These are phyloP conservation scores for Trebouxiophyceae sp. DNA, from an alignment of 163 green algal species.

Conservation along the genomic window DNA sequence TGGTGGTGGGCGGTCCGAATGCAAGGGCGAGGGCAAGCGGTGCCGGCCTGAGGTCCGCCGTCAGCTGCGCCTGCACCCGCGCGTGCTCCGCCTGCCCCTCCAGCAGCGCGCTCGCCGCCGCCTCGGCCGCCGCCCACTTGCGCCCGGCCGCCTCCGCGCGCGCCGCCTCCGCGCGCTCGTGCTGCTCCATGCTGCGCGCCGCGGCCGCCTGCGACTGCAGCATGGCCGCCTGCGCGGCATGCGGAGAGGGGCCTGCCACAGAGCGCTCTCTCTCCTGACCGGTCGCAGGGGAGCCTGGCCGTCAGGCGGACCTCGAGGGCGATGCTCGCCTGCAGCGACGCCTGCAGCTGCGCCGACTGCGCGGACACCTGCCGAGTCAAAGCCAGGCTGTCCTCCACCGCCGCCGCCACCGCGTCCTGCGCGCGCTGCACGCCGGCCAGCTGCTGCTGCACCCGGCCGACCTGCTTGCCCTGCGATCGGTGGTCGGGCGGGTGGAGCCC, in stretches of 20 bases:
- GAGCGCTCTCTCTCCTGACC: too few relatives aligned
- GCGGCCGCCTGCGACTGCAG: background rate
- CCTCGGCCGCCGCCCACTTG: background rate
- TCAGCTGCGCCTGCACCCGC: background rate
- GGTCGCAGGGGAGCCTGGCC: too few relatives aligned
- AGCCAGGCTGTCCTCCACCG: background rate
- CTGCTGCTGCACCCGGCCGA: background rate
- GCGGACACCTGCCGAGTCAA: background rate
- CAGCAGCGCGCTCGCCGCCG: too few relatives aligned
- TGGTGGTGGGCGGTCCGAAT: background rate
- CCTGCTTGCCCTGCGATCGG: background rate
- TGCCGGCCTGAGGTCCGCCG: background rate
- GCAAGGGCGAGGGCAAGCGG: background rate
- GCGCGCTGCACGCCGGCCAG: background rate
- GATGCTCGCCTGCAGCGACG: background rate
- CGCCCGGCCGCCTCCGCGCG: too few relatives aligned
- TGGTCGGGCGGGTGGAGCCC: too few relatives aligned
- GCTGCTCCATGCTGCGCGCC: background rate
- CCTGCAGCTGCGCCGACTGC: background rate
- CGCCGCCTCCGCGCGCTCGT: too few relatives aligned
- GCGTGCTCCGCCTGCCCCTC: background rate
- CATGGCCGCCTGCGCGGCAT: background rate
- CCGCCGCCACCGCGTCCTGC: background rate
- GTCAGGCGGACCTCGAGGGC: background rate
- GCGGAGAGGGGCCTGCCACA: too few relatives aligned